These are phyloP conservation scores for Leccinum uliginosum DNA, from an alignment of 768 basidiomycete species.

Conservation along the genomic window DNA sequence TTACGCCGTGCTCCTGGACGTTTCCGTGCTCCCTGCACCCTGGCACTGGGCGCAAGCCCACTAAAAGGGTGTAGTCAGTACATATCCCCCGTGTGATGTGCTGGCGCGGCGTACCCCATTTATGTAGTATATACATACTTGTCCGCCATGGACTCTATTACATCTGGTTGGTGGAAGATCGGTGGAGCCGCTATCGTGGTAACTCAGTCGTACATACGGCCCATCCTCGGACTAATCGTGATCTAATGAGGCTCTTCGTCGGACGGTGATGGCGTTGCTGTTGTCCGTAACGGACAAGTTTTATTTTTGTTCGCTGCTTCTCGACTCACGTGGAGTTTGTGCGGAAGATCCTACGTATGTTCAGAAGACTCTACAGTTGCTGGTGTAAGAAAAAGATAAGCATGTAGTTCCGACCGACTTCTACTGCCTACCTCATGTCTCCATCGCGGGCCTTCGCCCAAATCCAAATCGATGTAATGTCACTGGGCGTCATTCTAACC, in stretches of 20 bases:
- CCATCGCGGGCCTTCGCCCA: not conserved
- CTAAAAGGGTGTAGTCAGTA: constrained; percentile 1
- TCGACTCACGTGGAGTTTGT: not conserved
- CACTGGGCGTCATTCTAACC: not conserved
- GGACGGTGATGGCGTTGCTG: not conserved
- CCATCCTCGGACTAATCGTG: not conserved
- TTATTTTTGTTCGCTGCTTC: not conserved
- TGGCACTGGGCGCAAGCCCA: not conserved
- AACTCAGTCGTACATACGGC: constrained; percentile 3
- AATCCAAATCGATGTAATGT: not conserved
- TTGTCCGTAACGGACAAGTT: not conserved
- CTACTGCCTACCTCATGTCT: not conserved
- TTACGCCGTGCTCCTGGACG: not conserved
- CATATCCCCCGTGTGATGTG: not conserved
- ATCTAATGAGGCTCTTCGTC: not conserved
- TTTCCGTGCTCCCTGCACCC: not conserved
- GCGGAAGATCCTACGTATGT: not conserved
- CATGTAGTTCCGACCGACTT: not conserved
- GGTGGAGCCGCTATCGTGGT: not conserved
- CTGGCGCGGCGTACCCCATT: not conserved
- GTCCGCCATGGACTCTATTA: constrained; percentile 8
- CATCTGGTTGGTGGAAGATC: not conserved
- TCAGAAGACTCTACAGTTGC: not conserved
- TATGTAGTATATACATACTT: constrained; percentile 5
- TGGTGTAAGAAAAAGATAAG: not conserved